phyloP scores from a whole-genome alignment of 2,329 filamentous ascomycete species.

The Aureobasidium namibiae region DNA sequence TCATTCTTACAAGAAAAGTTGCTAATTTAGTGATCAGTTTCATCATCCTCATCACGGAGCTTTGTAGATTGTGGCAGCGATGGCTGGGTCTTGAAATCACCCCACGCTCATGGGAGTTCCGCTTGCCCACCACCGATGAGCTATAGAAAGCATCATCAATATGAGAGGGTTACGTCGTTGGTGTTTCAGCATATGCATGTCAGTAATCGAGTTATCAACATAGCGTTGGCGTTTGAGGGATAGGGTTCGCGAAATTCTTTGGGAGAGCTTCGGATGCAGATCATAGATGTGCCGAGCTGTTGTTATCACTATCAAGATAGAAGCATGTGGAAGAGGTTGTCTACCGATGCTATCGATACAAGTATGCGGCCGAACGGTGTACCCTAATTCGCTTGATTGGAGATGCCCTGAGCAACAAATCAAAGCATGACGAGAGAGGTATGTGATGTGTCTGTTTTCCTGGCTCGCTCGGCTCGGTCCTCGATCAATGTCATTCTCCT shows the following conservation, averaged over 20 bases:
- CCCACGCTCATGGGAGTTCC: constrained; percentile 48
- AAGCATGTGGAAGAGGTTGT: not conserved
- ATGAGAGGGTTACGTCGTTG: constrained; percentile 6
- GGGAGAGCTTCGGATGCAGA: not conserved
- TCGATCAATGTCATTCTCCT: not conserved
- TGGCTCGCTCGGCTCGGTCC: constrained; percentile 1
- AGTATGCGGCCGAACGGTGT: not conserved
- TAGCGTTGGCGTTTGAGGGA: constrained; percentile 10
- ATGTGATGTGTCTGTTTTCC: not conserved
- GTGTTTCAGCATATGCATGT: constrained; percentile 11
- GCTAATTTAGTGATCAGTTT: constrained; percentile 12
- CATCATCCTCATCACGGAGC: constrained; percentile 46
- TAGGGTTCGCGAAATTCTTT: not conserved
- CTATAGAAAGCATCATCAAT: constrained; percentile 16
- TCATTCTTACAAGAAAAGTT: not conserved
- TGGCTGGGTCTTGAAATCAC: constrained; percentile 55
- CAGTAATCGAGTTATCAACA: not conserved
- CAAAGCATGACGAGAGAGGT: not conserved
- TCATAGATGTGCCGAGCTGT: constrained; percentile 5
- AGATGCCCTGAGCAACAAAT: not conserved
- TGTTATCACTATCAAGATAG: constrained; percentile 6
- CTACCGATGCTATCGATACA: constrained; percentile 2
- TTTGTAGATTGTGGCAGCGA: constrained; percentile 49
- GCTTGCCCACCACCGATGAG: constrained; percentile 30
- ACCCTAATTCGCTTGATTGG: not conserved